A percentile compares a stretch with the other conserved stretches of the same genome.
Evolutionary conservation across 2,329 filamentous ascomycete genomes (phyloP).

Genomic region (Cladosporium austrohemisphaericum): DNA sequence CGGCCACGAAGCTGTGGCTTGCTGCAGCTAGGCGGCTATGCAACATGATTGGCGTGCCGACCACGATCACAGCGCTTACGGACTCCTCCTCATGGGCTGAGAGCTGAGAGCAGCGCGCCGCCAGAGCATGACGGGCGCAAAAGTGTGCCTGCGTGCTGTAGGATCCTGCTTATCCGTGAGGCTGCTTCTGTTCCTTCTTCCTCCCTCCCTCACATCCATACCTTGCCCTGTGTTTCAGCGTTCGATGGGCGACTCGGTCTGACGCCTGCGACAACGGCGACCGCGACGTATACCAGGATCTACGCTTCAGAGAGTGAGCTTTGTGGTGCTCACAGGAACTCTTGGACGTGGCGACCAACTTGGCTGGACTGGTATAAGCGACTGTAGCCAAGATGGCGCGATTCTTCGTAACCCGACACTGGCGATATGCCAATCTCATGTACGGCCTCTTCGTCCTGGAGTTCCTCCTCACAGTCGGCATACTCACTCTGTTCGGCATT

Average conservation of each 20-base stretch:
- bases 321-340: no score
- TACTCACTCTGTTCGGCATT: conserved; percentile 68
- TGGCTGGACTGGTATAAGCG: neutral
- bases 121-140: no score
- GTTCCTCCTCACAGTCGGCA: conserved; percentile 60
- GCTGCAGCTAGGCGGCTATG: neutral
- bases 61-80: conserved; percentile 6
- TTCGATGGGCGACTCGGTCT: no score
- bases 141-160: conserved; percentile 2
- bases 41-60: neutral
- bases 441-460: conserved; percentile 61
- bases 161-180: conserved; percentile 7
- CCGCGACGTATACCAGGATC: no score
- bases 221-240: conserved; percentile 2
- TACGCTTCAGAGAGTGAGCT: no score
- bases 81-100: neutral
- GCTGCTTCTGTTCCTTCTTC: neutral
- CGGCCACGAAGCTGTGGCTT: no score
- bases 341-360: no score
- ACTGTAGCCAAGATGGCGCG: conserved; percentile 6
- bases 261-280: no score
- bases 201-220: neutral
- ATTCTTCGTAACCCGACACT: conserved; percentile 34
- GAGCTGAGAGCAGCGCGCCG: neutral
- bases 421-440: conserved; percentile 51